Conservation (phyloP, 2,329 filamentous ascomycete species). For the Botryotinia convoluta region DNA sequence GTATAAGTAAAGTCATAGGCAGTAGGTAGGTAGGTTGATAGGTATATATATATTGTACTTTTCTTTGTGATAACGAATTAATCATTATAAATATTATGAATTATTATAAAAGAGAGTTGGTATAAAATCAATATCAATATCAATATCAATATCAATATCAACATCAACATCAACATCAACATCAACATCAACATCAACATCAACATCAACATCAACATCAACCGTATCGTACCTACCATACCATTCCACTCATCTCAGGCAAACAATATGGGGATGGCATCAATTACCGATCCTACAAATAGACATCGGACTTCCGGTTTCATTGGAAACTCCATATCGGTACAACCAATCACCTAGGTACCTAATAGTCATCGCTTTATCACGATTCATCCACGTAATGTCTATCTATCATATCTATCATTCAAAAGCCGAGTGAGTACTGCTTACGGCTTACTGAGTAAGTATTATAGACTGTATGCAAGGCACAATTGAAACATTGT, state of each 20-base stretch:
- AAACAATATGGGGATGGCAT: not conserved
- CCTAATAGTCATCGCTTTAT: not conserved
- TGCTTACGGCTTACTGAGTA: not conserved
- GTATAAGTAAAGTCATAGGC: too few relatives aligned
- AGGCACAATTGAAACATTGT: constrained; percentile 6
- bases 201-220: not conserved
- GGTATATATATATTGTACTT: not conserved
- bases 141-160: not conserved
- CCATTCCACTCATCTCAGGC: not conserved
- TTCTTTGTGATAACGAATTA: not conserved
- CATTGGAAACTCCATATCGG: not conserved
- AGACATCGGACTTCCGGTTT: constrained; percentile 5
- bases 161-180: too few relatives aligned
- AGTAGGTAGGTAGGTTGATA: not conserved
- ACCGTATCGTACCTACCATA: not conserved
- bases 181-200: not conserved
- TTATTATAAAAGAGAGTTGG: not conserved
- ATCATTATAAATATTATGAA: not conserved
- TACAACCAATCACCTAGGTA: not conserved
- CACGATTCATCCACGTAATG: not conserved
- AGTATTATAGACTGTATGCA: not conserved
- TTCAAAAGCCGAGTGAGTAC: not conserved
- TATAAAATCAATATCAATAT: not conserved
- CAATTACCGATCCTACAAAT: not conserved
- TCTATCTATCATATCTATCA: too few relatives aligned